These are phyloP conservation scores for Arabidopsis suecica DNA, from an alignment of 345 rosid species.

Conservation along the genomic window DNA sequence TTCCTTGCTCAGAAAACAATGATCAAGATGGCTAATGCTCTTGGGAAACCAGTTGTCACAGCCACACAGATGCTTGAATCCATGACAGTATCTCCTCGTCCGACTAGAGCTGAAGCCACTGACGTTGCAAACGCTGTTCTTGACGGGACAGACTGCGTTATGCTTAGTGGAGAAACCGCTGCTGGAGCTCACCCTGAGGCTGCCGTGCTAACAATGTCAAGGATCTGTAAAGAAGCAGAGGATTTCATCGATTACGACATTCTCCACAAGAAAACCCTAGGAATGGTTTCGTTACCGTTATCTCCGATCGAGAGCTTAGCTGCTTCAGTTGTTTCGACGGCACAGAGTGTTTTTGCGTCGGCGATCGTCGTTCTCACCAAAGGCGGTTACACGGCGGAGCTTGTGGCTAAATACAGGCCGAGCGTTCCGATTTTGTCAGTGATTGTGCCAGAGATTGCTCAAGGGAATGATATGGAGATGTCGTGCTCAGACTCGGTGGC, in stretches of 20 bases:
- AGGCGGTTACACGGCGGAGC: constrained; percentile 74
- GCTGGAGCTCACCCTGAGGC: constrained; percentile 77
- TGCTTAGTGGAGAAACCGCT: constrained; percentile 84
- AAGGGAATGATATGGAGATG: constrained; percentile 41
- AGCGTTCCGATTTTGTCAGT: constrained; percentile 77
- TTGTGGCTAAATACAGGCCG: constrained; percentile 84
- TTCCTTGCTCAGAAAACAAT: constrained; percentile 81
- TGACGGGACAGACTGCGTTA: constrained; percentile 79
- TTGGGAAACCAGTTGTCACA: constrained; percentile 78
- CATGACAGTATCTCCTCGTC: constrained; percentile 75
- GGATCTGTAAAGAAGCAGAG: constrained; percentile 71
- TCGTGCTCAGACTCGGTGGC: constrained; percentile 48
- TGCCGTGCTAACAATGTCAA: constrained; percentile 72
- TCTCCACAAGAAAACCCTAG: constrained; percentile 68
- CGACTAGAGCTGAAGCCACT: constrained; percentile 82
- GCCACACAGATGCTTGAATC: constrained; percentile 90
- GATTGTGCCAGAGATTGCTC: constrained; percentile 67
- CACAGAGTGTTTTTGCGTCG: constrained; percentile 71
- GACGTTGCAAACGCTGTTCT: constrained; percentile 86
- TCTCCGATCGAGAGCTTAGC: constrained; percentile 84
- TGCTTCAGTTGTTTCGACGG: constrained; percentile 76
- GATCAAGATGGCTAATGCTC: constrained; percentile 76
- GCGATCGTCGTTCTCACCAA: constrained; percentile 74
- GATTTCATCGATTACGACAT: constrained; percentile 73
- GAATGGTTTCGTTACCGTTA: constrained; percentile 76